Conservation (phyloP, 495 filamentous ascomycete genomes). For the Trichoderma virens region DNA sequence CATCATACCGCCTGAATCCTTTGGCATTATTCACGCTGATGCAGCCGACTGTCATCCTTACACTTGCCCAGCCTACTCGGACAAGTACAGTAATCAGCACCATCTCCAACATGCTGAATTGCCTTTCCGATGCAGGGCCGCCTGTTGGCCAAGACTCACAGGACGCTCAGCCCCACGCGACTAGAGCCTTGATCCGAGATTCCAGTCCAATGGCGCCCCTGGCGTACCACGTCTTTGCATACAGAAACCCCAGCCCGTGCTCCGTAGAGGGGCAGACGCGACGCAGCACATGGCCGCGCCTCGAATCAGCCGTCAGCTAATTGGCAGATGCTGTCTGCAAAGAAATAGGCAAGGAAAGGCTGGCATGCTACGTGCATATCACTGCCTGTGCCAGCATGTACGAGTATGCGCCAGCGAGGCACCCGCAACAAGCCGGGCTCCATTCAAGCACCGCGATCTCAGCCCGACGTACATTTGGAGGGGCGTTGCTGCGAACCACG, state of each 20-base stretch:
- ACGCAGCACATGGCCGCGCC: slow-evolving; percentile 2
- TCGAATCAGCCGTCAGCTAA: background rate
- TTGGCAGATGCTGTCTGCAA: background rate
- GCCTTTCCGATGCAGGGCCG: background rate
- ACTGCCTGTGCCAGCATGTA: background rate
- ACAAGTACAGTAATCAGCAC: background rate
- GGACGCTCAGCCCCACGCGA: background rate
- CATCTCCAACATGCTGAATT: background rate
- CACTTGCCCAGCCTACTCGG: background rate
- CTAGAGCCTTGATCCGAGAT: background rate
- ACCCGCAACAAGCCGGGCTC: background rate
- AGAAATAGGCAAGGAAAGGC: too few species aligned
- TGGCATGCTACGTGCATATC: background rate
- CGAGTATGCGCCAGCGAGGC: background rate
- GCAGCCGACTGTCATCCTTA: background rate
- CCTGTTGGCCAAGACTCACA: background rate
- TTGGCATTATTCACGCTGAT: background rate
- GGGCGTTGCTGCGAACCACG: slow-evolving; percentile 6
- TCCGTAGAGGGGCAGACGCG: background rate
- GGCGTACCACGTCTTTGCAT: background rate
- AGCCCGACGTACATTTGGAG: background rate
- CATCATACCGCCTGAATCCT: background rate
- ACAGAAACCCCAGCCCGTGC: background rate
- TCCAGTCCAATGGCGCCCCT: slow-evolving; percentile 6
- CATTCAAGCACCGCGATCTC: background rate